Evolutionary conservation across 306 rosid species (phyloP), one percentile per base, ranked within the genome.

Genomic region (Dalbergia cochinchinensis): DNA sequence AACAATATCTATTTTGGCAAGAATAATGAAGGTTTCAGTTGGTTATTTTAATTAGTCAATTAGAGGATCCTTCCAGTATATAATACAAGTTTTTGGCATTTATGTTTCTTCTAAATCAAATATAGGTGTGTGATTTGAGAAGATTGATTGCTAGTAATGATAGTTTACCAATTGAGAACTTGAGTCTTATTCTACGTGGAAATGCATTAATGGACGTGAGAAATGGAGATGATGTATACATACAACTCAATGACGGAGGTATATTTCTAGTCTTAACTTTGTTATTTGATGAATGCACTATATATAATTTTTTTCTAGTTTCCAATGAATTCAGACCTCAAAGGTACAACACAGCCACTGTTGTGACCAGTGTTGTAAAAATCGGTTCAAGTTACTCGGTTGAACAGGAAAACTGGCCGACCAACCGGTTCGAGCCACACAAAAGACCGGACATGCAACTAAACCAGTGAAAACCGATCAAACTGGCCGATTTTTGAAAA

Each of bases 111-210:
- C 69, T 69, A 50, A 68, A 71, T 79, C 55, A n/a, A 69, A 4
- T 71, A 7, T 65, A 92, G 99, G 99, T 95, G 65, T 55, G 79
- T 78, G 97, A 89, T 58, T 91, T 95, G 87, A 85, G 95, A 85
- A 86, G 84, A 72, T 82, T 90, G 81, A 85, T 92, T 76, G 92
- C 97, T 4, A 85, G 57, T 61, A 83, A 87, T 71, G 76, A 75
- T 66, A 85, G 83, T 73, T 86, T 88, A 31, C 93, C 91, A 1
- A 50, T 86, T 45, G 92, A 90, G 58, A 88, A 89, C 72, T 78
- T 92, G 90, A 91, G 91, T 83, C 92, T 95, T 80, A 80, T 95
- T 78, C 86, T 90, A 57, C 92, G 80, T 14, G 99, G 99, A 67
- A 89, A 83, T 68, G 94, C 90, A 31, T 86, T 95, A 83, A 85